These are phyloP conservation scores for Erysimum pusillum DNA, from an alignment of 441 rosid species.

Conservation along the genomic window DNA sequence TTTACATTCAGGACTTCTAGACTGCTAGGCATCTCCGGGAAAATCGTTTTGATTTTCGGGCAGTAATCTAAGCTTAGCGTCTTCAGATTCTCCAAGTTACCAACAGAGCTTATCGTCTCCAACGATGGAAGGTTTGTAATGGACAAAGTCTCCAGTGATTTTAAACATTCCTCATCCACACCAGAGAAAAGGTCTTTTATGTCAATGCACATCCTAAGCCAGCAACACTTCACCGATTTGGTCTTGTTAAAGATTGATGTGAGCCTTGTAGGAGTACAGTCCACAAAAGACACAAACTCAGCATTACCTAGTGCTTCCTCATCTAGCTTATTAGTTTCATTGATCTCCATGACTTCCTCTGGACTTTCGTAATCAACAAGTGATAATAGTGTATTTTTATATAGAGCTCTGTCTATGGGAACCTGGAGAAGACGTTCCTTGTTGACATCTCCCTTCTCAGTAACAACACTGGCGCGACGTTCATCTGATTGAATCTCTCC, in stretches of 20 bases:
- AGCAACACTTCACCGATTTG: slow-evolving; percentile 48
- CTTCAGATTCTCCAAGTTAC: slow-evolving; percentile 48
- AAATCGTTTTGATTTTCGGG: slow-evolving; percentile 49
- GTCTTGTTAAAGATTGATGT: slow-evolving; percentile 42
- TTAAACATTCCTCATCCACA: slow-evolving; percentile 37
- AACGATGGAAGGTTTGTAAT: slow-evolving; percentile 53
- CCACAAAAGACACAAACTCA: slow-evolving; percentile 49
- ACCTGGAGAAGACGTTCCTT: background rate
- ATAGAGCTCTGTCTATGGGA: no score
- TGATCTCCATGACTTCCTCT: slow-evolving; percentile 45
- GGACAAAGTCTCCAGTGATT: slow-evolving; percentile 51
- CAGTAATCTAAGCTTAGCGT: slow-evolving; percentile 58
- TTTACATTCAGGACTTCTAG: slow-evolving; percentile 50
- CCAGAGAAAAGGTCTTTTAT: slow-evolving; percentile 46
- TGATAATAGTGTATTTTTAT: background rate
- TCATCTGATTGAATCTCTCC: no score
- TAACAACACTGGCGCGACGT: no score
- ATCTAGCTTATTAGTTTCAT: slow-evolving; percentile 46
- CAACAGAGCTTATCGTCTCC: slow-evolving; percentile 37
- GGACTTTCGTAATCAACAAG: background rate
- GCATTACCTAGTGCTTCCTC: slow-evolving; percentile 43
- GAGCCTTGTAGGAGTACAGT: slow-evolving; percentile 40
- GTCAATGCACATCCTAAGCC: slow-evolving; percentile 53
- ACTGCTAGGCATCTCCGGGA: slow-evolving; percentile 48
- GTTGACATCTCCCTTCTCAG: background rate